Base-by-base conservation (phyloP, 352 stramenopile genomes). In the Peronosclerospora sorghi region DNA sequence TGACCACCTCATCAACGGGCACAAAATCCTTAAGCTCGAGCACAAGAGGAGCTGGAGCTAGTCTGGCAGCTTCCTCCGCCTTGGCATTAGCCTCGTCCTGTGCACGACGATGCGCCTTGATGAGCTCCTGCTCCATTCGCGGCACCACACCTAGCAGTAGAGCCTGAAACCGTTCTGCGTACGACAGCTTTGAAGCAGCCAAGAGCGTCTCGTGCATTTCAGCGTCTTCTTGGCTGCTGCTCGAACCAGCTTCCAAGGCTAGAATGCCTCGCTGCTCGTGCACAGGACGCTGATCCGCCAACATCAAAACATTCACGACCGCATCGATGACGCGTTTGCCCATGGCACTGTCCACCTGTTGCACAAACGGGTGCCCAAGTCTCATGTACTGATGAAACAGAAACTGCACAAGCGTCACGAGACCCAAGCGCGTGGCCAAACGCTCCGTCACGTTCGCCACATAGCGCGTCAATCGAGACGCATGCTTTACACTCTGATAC, bases 11-110 rank as follows among this genome's bases (percentile, higher is more conserved):
- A 9, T 80, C 73, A 39, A 78, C 48, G 1, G 60, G 62, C 13
- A 86, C 65, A 48, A 83, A 83, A 24, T 86, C 73, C 37, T 80
- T 75, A 4, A 82, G 64, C 30, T 83, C 68, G 60, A 82, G 75
- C 32, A 83, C 60, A 12, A 73, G 21, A 1, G 66, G 52, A 15
- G 49, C 26, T 1, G 39, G 39, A 1, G 54, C 45, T 27, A 23
- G 37, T 54, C 35, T 47, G n/a, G 56, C 39, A 2, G 41, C 40
- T 32, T 41, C 35, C 19, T 54, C 23, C 0, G 28, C 28, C n/a
- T 34, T 13, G 10, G 28, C 28, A 34, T 15, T 13, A 13, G 35
- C 58, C 28, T 66, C 39, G 18, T 41, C 19, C 6, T 32, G 36
- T 5, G 45, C 57, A 45, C 46, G 34, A 35, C 46, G 45, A 35